Conservation (phyloP, 2,329 filamentous ascomycete genomes). For the Drechslerella coelobrocha region DNA sequence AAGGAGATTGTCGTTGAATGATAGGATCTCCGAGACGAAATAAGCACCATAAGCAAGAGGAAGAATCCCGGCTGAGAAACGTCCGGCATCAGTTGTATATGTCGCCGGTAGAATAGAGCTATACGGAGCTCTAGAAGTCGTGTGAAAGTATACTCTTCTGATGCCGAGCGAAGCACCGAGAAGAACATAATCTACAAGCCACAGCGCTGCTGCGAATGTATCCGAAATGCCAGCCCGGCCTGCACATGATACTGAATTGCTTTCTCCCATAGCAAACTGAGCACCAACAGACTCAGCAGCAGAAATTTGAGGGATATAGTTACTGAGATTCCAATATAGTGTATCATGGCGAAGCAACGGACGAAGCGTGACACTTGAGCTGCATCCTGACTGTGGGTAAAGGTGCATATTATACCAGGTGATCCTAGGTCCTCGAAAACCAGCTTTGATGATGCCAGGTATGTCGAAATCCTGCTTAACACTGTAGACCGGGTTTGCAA, state of each 20-base stretch:
- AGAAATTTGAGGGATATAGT: slow-evolving; percentile 32
- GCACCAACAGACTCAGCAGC: slow-evolving; percentile 34
- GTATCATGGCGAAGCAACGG: slow-evolving; percentile 26
- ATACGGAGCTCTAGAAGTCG: slow-evolving; percentile 53
- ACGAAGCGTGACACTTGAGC: slow-evolving; percentile 8
- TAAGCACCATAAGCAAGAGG: slow-evolving; percentile 43
- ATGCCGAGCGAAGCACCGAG: slow-evolving; percentile 53
- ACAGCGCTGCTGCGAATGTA: slow-evolving; percentile 54
- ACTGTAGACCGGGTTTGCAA: slow-evolving; percentile 24
- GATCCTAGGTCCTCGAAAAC: slow-evolving; percentile 20
- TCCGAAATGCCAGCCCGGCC: slow-evolving; percentile 53
- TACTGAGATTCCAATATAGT: slow-evolving; percentile 14
- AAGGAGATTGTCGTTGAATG: slow-evolving; percentile 24
- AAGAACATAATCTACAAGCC: slow-evolving; percentile 54
- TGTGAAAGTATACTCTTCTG: slow-evolving; percentile 53
- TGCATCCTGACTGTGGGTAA: slow-evolving; percentile 39
- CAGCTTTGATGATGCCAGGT: slow-evolving; percentile 26
- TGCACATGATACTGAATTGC: slow-evolving; percentile 55
- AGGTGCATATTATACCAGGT: slow-evolving; percentile 40
- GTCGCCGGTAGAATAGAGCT: slow-evolving; percentile 24
- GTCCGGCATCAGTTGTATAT: slow-evolving; percentile 1
- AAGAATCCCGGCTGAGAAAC: slow-evolving; percentile 23
- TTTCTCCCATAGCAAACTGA: slow-evolving; percentile 55
- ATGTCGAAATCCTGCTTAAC: slow-evolving; percentile 38
- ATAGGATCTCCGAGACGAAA: slow-evolving; percentile 37